phyloP scores from a whole-genome alignment of 2,329 filamentous ascomycete genomes.

The Exophiala mesophila region DNA sequence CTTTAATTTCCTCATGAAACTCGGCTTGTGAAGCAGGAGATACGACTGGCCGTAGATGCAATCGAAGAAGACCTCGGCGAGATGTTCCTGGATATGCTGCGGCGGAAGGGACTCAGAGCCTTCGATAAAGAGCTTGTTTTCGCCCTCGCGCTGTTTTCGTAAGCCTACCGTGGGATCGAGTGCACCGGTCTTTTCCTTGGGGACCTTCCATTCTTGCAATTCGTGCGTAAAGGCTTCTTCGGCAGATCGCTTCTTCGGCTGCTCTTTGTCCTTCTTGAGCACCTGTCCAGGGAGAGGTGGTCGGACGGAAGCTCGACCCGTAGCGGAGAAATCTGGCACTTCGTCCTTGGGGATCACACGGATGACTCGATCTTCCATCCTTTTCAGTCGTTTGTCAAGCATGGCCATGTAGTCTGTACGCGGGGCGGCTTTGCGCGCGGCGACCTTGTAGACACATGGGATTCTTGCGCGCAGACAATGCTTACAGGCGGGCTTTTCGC shows the following conservation, averaged over 20 bases:
- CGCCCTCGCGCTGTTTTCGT: slow-evolving; percentile 60
- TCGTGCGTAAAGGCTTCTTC: slow-evolving; percentile 84
- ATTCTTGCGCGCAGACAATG: slow-evolving; percentile 89
- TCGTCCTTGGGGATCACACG: slow-evolving; percentile 89
- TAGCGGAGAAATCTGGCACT: slow-evolving; percentile 59
- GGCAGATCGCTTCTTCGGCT: slow-evolving; percentile 69
- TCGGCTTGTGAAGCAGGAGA: slow-evolving; percentile 90
- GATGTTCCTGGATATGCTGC: slow-evolving; percentile 84
- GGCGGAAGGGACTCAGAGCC: slow-evolving; percentile 77
- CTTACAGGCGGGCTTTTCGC: slow-evolving; percentile 95
- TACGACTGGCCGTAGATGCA: slow-evolving; percentile 94
- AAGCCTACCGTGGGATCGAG: slow-evolving; percentile 43
- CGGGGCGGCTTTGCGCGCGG: slow-evolving; percentile 85
- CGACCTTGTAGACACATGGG: slow-evolving; percentile 96
- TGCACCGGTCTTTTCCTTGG: slow-evolving; percentile 32
- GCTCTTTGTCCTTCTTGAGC: slow-evolving; percentile 46
- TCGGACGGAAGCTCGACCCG: slow-evolving; percentile 79
- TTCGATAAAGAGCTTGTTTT: slow-evolving; percentile 72
- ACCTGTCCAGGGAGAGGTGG: slow-evolving; percentile 61
- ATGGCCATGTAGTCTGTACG: slow-evolving; percentile 99
- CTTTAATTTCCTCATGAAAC: slow-evolving; percentile 80
- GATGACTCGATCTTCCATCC: slow-evolving; percentile 97
- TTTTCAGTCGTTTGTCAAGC: slow-evolving; percentile 89
- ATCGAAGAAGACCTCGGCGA: slow-evolving; percentile 93
- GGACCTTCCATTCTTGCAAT: slow-evolving; percentile 73